Percentiles rank a stretch among this genome's conserved stretches.
These are phyloP conservation scores for Kockiozyma suomiensis DNA, from an alignment of 805 yeast species.

Conservation along the genomic window DNA sequence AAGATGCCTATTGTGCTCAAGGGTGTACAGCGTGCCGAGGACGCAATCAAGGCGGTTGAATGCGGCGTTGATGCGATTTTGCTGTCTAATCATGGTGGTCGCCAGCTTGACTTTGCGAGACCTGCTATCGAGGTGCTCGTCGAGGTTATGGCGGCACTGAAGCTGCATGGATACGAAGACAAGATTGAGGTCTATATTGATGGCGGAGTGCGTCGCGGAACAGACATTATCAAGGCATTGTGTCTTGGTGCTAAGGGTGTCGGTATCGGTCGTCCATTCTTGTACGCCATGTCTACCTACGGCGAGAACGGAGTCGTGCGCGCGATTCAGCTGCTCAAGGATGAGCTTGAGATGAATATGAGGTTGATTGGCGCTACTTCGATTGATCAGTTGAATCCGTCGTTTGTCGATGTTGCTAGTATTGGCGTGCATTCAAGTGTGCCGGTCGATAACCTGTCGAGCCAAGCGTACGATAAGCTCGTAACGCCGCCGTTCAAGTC, in stretches of 20 bases:
- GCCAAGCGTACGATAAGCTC: conserved; percentile 59
- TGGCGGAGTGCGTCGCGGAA: conserved; percentile 77
- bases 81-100: conserved; percentile 85
- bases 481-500: conserved; percentile 54
- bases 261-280: conserved; percentile 75
- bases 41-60: conserved; percentile 71
- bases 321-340: conserved; percentile 67
- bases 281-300: conserved; percentile 77
- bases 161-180: conserved; percentile 41
- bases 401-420: conserved; percentile 60
- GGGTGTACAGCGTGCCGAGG: conserved; percentile 85
- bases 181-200: conserved; percentile 68
- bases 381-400: conserved; percentile 60
- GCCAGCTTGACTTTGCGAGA: conserved; percentile 82
- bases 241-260: conserved; percentile 76
- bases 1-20: conserved; percentile 70
- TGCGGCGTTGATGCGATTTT: conserved; percentile 78
- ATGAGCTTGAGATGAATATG: conserved; percentile 77
- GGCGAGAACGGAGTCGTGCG: conserved; percentile 73
- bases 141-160: conserved; percentile 60
- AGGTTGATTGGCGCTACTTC: conserved; percentile 71
- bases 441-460: conserved; percentile 60
- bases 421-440: conserved; percentile 46
- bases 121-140: conserved; percentile 72
- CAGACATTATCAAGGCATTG: conserved; percentile 75